phyloP scores from a whole-genome alignment of 225 moss, liverwort and hornwort genomes.

The Polytrichum formosum region DNA sequence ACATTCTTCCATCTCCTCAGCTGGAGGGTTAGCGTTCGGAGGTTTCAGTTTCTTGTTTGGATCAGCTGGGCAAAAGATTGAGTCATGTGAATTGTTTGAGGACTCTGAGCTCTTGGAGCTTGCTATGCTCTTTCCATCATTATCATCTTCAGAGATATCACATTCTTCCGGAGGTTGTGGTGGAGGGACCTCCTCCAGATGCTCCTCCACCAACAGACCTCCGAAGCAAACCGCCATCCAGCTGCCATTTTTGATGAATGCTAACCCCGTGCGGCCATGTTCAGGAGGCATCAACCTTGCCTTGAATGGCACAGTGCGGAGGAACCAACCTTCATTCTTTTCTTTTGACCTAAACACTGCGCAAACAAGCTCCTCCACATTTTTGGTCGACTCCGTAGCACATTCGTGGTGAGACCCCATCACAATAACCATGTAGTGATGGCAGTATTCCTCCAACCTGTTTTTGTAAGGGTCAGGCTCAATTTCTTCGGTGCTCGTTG shows the following conservation, averaged over 20 bases:
- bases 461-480: constrained; percentile 23
- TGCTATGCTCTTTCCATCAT: background rate
- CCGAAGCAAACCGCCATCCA: constrained; percentile 16
- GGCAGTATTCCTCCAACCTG: constrained; percentile 24
- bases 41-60: constrained; percentile 1
- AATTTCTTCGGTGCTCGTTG: background rate
- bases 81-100: background rate
- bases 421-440: constrained; percentile 32
- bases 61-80: constrained; percentile 4
- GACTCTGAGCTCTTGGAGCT: background rate
- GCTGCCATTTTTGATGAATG: constrained; percentile 12
- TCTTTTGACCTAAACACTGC: constrained; percentile 29
- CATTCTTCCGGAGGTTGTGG: no score
- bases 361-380: constrained; percentile 28
- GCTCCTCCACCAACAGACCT: constrained; percentile 8
- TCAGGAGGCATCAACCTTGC: constrained; percentile 31
- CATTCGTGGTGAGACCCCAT: constrained; percentile 31
- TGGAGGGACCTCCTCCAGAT: background rate
- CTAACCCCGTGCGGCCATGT: constrained; percentile 25
- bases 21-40: background rate
- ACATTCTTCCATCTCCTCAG: constrained; percentile 2
- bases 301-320: constrained; percentile 26
- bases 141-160: background rate
- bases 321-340: constrained; percentile 32
- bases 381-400: constrained; percentile 7